Evolutionary conservation across 2,329 filamentous ascomycete genomes (phyloP).

Genomic region (Xylariaceae sp.): DNA sequence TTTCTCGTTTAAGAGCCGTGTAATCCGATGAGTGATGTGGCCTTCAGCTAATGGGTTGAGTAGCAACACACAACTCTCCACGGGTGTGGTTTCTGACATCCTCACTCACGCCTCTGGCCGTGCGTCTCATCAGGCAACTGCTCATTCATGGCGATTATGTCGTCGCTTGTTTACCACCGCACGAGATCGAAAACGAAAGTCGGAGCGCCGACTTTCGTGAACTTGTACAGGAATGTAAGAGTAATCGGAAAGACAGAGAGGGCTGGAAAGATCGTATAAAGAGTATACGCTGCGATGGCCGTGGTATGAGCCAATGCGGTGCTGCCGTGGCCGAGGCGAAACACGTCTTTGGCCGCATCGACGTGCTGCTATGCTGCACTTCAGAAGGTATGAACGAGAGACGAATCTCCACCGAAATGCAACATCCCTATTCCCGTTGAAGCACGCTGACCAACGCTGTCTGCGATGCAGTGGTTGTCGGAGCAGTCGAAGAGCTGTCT

Average conservation of each 20-base stretch:
- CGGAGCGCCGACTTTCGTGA: conserved; percentile 74
- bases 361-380: conserved; percentile 85
- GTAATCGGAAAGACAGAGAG: conserved; percentile 57
- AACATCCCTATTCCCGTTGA: neutral
- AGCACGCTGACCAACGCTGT: conserved; percentile 14
- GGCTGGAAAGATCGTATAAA: conserved; percentile 77
- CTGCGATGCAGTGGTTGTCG: conserved; percentile 63
- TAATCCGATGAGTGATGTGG: neutral
- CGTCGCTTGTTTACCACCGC: conserved; percentile 73
- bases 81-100: conserved; percentile 92
- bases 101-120: conserved; percentile 76
- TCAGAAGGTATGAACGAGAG: conserved; percentile 62
- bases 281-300: conserved; percentile 59
- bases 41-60: conserved; percentile 34
- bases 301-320: conserved; percentile 65
- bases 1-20: neutral
- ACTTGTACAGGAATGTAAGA: conserved; percentile 67
- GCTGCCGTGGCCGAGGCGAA: conserved; percentile 84
- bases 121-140: conserved; percentile 73
- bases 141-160: conserved; percentile 90
- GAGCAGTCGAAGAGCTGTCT: conserved; percentile 83
- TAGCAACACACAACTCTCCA: conserved; percentile 65
- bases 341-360: conserved; percentile 75
- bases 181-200: conserved; percentile 70
- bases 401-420: neutral